These are phyloP conservation scores for Saturnispora ahearnii DNA, from an alignment of 805 yeast species.

Conservation along the genomic window DNA sequence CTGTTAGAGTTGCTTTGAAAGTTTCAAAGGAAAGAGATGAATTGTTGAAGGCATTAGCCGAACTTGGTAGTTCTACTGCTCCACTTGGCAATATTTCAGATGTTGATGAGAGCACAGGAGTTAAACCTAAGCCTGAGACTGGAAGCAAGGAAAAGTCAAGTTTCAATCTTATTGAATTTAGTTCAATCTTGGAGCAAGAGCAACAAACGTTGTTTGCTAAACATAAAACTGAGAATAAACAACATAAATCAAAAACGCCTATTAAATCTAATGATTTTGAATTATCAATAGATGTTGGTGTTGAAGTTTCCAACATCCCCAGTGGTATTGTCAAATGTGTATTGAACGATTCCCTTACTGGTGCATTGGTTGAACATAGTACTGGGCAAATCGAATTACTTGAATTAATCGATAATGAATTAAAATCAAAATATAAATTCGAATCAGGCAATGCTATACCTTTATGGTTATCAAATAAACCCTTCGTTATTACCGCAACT, in stretches of 20 bases:
- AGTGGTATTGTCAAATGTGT: background rate
- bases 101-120: slow-evolving; percentile 11
- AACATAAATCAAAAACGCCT: slow-evolving; percentile 1
- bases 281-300: background rate
- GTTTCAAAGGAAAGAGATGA: slow-evolving; percentile 71
- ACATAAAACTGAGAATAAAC: slow-evolving; percentile 8
- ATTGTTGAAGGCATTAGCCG: slow-evolving; percentile 54
- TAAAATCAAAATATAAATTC: slow-evolving; percentile 1
- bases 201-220: slow-evolving; percentile 6
- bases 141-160: background rate
- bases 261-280: background rate
- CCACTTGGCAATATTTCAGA: slow-evolving; percentile 16
- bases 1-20: slow-evolving; percentile 72
- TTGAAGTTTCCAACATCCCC: background rate
- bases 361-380: slow-evolving; percentile 2
- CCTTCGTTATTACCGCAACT: slow-evolving; percentile 4
- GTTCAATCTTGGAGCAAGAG: slow-evolving; percentile 1
- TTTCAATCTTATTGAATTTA: background rate
- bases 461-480: slow-evolving; percentile 8
- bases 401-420: background rate
- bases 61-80: slow-evolving; percentile 38
- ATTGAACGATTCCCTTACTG: background rate
- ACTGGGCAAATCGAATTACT: slow-evolving; percentile 9
- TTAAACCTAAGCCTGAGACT: slow-evolving; percentile 6
- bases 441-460: background rate